These are phyloP conservation scores for Dendrostoma leiphaemia DNA, from an alignment of 2,329 filamentous ascomycete genomes.

Conservation along the genomic window DNA sequence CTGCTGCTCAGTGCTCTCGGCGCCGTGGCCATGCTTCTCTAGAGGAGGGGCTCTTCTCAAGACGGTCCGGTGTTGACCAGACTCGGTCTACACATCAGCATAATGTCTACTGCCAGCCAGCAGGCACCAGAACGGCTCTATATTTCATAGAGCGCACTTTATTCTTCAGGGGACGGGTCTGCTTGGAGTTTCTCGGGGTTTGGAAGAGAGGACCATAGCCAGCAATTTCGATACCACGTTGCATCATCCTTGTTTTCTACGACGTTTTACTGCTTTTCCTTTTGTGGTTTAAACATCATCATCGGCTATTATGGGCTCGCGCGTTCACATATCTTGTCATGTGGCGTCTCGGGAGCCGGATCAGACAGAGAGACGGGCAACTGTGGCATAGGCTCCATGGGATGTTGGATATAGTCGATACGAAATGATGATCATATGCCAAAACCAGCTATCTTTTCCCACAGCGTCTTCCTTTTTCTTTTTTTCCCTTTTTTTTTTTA, in stretches of 20 bases:
- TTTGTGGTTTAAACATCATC: conserved; percentile 11
- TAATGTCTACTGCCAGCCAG: conserved; percentile 6
- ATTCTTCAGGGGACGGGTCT: conserved; percentile 9
- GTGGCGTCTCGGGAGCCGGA: too few species aligned
- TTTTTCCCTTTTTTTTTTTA: neutral
- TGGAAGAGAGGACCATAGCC: conserved; percentile 1
- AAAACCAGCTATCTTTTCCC: too few species aligned
- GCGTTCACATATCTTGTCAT: neutral
- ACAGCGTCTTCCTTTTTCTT: neutral
- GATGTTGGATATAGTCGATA: conserved; percentile 6
- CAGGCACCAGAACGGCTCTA: conserved; percentile 12
- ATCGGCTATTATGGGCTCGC: conserved; percentile 8
- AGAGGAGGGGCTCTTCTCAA: neutral
- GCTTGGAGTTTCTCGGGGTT: conserved; percentile 10
- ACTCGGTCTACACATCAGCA: neutral
- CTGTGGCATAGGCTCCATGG: conserved; percentile 10
- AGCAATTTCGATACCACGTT: conserved; percentile 18
- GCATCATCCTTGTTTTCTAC: conserved; percentile 5
- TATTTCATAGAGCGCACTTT: conserved; percentile 8
- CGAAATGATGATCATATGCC: conserved; percentile 14
- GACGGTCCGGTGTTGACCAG: neutral
- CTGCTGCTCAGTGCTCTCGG: conserved; percentile 16
- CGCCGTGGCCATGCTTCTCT: conserved; percentile 16
- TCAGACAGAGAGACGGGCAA: neutral
- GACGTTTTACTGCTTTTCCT: neutral